Conservation (phyloP, 352 stramenopile genomes). For the Globisporangium alternatum region DNA sequence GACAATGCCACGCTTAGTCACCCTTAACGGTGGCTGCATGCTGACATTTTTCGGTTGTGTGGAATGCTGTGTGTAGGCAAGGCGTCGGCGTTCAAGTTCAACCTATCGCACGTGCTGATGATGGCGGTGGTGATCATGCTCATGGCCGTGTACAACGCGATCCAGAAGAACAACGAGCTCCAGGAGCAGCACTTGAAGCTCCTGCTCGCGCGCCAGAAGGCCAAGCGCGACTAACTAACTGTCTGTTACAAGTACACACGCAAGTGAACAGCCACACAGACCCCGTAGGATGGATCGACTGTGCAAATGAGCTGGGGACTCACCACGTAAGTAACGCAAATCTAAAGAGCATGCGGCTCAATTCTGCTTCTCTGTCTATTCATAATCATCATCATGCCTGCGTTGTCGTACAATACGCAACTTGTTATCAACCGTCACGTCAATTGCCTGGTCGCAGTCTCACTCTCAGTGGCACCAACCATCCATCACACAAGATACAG, state of each 20-base stretch:
- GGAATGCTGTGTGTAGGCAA: conserved; percentile 30
- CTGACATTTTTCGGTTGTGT: not conserved
- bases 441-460: not conserved
- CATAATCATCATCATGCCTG: not conserved
- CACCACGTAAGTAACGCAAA: not conserved
- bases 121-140: conserved; percentile 79
- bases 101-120: conserved; percentile 73
- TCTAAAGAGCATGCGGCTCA: not conserved
- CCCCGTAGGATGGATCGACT: not conserved
- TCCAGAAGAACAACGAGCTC: conserved; percentile 69
- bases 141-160: conserved; percentile 72
- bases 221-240: conserved; percentile 35
- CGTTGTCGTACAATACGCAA: not conserved
- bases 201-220: conserved; percentile 37
- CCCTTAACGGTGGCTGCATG: not conserved
- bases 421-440: not conserved
- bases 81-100: conserved; percentile 77
- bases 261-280: not conserved
- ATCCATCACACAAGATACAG: not conserved
- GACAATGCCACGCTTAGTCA: not conserved
- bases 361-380: not conserved
- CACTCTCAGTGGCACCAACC: not conserved
- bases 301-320: not conserved
- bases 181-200: conserved; percentile 66
- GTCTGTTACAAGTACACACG: conserved; percentile 8